These are phyloP conservation scores for Arachnopeziza araneosa DNA, from an alignment of 2,329 filamentous ascomycete species.

Conservation along the genomic window DNA sequence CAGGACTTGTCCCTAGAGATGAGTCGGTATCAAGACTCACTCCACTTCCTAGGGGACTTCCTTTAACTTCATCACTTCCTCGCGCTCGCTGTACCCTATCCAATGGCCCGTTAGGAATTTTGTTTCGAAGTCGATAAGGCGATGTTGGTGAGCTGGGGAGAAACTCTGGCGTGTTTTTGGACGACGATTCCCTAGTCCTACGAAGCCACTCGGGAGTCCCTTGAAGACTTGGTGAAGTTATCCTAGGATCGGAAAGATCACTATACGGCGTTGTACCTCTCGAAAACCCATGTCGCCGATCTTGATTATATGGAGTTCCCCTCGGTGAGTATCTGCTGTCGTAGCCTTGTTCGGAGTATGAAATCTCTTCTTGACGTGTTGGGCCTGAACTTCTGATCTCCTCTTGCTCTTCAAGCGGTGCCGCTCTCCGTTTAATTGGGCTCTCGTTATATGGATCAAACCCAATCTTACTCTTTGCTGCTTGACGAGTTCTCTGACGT, in stretches of 20 bases:
- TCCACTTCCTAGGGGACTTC: constrained; percentile 25
- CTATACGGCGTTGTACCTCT: constrained; percentile 20
- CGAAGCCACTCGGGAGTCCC: constrained; percentile 23
- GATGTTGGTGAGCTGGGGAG: constrained; percentile 19
- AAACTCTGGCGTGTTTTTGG: constrained; percentile 12
- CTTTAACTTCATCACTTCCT: constrained; percentile 5
- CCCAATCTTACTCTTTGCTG: constrained; percentile 57
- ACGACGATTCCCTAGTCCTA: constrained; percentile 11
- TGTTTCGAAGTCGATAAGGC: constrained; percentile 20
- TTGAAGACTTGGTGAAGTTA: constrained; percentile 7
- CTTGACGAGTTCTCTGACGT: constrained; percentile 52
- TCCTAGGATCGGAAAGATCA: constrained; percentile 8
- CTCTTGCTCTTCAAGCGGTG: background rate
- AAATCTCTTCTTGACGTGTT: constrained; percentile 45
- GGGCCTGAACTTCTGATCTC: background rate
- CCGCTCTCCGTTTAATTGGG: constrained; percentile 47
- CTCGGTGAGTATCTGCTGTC: background rate
- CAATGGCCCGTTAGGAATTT: constrained; percentile 14
- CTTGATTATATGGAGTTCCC: constrained; percentile 31
- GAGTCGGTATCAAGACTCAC: constrained; percentile 27
- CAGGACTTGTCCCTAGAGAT: constrained; percentile 27
- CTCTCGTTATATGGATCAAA: constrained; percentile 70
- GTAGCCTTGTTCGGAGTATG: background rate
- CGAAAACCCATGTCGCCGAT: constrained; percentile 11
- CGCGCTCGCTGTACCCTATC: constrained; percentile 19